These are phyloP conservation scores for Favolaschia claudopus DNA, from an alignment of 768 basidiomycete genomes.

Conservation along the genomic window DNA sequence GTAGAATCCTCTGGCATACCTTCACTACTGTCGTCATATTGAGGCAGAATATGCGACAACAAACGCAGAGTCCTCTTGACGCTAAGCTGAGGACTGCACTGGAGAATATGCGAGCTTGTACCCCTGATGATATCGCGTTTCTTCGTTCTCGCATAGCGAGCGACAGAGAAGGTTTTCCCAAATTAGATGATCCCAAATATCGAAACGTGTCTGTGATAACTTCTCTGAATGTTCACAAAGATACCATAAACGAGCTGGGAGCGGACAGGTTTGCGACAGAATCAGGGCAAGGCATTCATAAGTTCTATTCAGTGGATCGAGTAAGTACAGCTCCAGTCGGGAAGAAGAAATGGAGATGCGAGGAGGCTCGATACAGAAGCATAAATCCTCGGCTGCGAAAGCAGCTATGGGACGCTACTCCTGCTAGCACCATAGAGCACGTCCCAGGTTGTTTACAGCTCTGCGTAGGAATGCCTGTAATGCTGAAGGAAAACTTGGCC, in stretches of 20 bases:
- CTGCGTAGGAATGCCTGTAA: conserved; percentile 40
- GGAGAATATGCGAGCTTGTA: conserved; percentile 42
- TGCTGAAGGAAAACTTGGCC: background rate
- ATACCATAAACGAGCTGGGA: conserved; percentile 41
- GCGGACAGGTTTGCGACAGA: conserved; percentile 40
- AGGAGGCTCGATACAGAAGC: background rate
- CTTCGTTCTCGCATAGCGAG: conserved; percentile 30
- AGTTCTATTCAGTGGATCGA: conserved; percentile 36
- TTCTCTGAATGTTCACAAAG: conserved; percentile 35
- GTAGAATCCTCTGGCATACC: conserved; percentile 40
- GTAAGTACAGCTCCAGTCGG: background rate
- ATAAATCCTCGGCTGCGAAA: conserved; percentile 22
- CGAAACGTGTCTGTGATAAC: conserved; percentile 44
- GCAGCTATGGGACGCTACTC: conserved; percentile 31
- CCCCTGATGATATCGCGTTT: conserved; percentile 39
- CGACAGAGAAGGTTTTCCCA: background rate
- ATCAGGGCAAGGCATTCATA: conserved; percentile 24
- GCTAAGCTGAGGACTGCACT: conserved; percentile 33
- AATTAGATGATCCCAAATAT: conserved; percentile 26
- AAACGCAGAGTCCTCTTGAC: conserved; percentile 33
- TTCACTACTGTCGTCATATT: conserved; percentile 43
- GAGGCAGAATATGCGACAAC: conserved; percentile 45
- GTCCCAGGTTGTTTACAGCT: conserved; percentile 37
- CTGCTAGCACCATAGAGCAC: conserved; percentile 31
- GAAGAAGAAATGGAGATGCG: background rate